phyloP scores from a whole-genome alignment of 2,329 filamentous ascomycete species.

The Sporothrix brunneoviolacea region DNA sequence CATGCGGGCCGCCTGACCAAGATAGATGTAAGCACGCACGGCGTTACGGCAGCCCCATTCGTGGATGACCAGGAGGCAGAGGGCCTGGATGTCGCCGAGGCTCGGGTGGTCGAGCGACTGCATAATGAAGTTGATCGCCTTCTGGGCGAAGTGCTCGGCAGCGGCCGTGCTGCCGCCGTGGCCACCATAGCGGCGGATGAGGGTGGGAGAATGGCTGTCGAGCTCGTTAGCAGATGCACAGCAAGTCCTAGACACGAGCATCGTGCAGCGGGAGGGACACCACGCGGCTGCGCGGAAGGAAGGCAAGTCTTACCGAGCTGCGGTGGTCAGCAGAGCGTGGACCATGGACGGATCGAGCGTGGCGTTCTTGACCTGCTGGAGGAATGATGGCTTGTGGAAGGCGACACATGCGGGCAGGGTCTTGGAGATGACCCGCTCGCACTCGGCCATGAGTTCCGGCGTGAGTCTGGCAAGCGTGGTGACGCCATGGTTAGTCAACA shows the following conservation, averaged over 20 bases:
- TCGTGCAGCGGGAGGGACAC: no score
- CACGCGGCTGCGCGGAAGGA: no score
- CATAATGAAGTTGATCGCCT: constrained; percentile 51
- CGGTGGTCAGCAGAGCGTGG: constrained; percentile 51
- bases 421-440: constrained; percentile 55
- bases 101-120: constrained; percentile 52
- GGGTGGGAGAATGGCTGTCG: constrained; percentile 46
- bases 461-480: constrained; percentile 35
- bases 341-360: constrained; percentile 50
- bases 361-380: constrained; percentile 53
- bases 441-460: constrained; percentile 52
- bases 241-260: no score
- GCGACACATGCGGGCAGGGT: constrained; percentile 55
- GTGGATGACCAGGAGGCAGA: constrained; percentile 55
- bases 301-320: constrained; percentile 46
- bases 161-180: constrained; percentile 44
- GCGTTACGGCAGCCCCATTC: constrained; percentile 58
- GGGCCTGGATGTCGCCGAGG: constrained; percentile 54
- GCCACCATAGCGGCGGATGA: constrained; percentile 54
- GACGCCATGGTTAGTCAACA: constrained; percentile 7
- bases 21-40: constrained; percentile 56
- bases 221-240: no score
- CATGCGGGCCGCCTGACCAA: constrained; percentile 58
- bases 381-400: constrained; percentile 56
- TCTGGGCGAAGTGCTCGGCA: constrained; percentile 53